Evolutionary conservation across 306 rosid species (phyloP).

Genomic region (Malus fusca): DNA sequence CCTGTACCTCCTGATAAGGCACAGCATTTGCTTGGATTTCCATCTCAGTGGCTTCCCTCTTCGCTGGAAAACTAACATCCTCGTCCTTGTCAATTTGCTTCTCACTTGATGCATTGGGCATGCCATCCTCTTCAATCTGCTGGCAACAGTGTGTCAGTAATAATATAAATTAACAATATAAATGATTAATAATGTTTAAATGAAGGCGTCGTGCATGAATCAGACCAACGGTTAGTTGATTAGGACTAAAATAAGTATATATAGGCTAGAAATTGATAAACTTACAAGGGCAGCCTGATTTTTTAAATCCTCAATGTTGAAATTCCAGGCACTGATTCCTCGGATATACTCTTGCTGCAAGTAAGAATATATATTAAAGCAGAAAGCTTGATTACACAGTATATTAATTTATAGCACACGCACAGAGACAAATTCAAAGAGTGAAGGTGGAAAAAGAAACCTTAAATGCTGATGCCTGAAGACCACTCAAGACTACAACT

Average conservation of each 20-base stretch:
- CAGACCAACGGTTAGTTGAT: neutral
- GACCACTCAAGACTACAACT: neutral
- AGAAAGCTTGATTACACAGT: neutral
- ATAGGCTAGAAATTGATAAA: slow-evolving; percentile 16
- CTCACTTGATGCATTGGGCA: slow-evolving; percentile 29
- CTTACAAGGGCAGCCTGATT: slow-evolving; percentile 97
- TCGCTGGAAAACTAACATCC: slow-evolving; percentile 38
- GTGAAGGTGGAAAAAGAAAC: neutral
- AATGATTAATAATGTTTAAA: neutral
- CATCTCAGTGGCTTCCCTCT: slow-evolving; percentile 29
- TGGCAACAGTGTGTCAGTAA: slow-evolving; percentile 1
- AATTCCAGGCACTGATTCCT: slow-evolving; percentile 99
- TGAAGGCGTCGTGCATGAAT: neutral
- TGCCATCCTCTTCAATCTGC: slow-evolving; percentile 83
- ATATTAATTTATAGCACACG: neutral
- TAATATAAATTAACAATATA: neutral
- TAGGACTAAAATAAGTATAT: neutral
- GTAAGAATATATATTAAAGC: slow-evolving; percentile 4
- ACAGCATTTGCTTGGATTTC: slow-evolving; percentile 43
- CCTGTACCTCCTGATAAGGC: slow-evolving; percentile 50
- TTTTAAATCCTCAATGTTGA: slow-evolving; percentile 91
- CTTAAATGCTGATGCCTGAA: neutral
- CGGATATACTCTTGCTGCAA: slow-evolving; percentile 94
- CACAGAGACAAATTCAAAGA: neutral
- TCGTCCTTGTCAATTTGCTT: slow-evolving; percentile 35